Evolutionary conservation across 2,329 filamentous ascomycete genomes (phyloP).

Genomic region (Sclerotinia spermophila): DNA sequence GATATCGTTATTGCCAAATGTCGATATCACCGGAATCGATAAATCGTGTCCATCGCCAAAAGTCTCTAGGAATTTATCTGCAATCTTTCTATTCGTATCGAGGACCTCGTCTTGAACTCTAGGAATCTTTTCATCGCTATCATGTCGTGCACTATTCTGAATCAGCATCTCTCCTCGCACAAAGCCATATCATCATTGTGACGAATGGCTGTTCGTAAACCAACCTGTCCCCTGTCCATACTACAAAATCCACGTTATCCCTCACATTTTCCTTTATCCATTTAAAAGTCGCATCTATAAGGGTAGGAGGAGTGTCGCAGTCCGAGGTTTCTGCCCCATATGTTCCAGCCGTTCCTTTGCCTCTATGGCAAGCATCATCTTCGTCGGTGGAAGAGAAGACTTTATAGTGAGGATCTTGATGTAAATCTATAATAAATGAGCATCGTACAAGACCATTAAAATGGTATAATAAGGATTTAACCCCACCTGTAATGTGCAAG

Average conservation of each 20-base stretch:
- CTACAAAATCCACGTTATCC: slow-evolving; percentile 79
- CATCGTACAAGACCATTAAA: slow-evolving; percentile 20
- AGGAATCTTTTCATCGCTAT: slow-evolving; percentile 78
- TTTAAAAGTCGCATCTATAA: slow-evolving; percentile 83
- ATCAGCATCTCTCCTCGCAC: slow-evolving; percentile 9
- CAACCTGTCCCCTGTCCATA: slow-evolving; percentile 84
- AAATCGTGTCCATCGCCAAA: slow-evolving; percentile 62
- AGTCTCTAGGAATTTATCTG: slow-evolving; percentile 70
- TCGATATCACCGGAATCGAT: slow-evolving; percentile 78
- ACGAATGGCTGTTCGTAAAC: slow-evolving; percentile 41
- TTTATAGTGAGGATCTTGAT: slow-evolving; percentile 87
- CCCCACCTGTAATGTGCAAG: slow-evolving; percentile 80
- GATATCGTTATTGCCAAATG: slow-evolving; percentile 95
- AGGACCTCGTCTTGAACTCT: slow-evolving; percentile 74
- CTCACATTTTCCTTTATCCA: slow-evolving; percentile 80
- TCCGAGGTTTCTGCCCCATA: slow-evolving; percentile 84
- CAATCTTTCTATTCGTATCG: slow-evolving; percentile 69
- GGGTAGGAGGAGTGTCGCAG: slow-evolving; percentile 77
- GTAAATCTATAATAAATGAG: slow-evolving; percentile 63
- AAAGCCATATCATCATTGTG: slow-evolving; percentile 5
- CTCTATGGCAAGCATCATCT: slow-evolving; percentile 72
- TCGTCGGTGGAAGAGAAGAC: slow-evolving; percentile 67
- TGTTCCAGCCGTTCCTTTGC: slow-evolving; percentile 69
- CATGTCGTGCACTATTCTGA: slow-evolving; percentile 55
- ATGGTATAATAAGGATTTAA: slow-evolving; percentile 13